Conservation (phyloP, 345 rosid genomes). For the Microthlaspi erraticum region DNA sequence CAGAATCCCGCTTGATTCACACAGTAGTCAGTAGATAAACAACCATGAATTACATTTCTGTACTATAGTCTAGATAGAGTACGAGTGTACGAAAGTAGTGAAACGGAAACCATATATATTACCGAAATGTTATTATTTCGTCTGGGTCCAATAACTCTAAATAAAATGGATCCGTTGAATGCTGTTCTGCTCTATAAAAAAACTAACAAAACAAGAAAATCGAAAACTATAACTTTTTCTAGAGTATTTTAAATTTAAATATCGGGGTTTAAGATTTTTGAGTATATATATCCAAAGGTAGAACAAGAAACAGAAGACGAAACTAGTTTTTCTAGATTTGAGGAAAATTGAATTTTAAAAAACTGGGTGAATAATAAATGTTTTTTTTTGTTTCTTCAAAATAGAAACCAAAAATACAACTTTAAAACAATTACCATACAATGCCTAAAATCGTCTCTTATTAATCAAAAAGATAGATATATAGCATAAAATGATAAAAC, state of each 20-base stretch:
- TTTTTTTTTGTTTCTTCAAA: neutral
- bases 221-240: neutral
- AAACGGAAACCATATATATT: neutral
- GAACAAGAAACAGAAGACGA: neutral
- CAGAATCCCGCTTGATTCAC: neutral
- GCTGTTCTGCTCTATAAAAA: neutral
- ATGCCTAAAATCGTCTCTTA: neutral
- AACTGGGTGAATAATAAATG: neutral
- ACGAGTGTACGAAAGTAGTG: neutral
- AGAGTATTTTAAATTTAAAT: neutral
- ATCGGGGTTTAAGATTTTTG: neutral
- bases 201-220: neutral
- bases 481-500: neutral
- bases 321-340: neutral
- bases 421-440: neutral
- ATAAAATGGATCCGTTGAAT: neutral
- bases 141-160: too few relatives aligned
- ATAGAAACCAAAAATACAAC: neutral
- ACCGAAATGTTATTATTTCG: neutral
- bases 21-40: neutral
- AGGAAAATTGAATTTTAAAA: neutral
- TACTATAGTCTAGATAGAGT: neutral
- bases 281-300: neutral
- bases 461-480: neutral
- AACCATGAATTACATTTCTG: conserved; percentile 2